These are phyloP conservation scores for Solanum raphanifolium DNA, from an alignment of 257 asterid species.

Conservation along the genomic window DNA sequence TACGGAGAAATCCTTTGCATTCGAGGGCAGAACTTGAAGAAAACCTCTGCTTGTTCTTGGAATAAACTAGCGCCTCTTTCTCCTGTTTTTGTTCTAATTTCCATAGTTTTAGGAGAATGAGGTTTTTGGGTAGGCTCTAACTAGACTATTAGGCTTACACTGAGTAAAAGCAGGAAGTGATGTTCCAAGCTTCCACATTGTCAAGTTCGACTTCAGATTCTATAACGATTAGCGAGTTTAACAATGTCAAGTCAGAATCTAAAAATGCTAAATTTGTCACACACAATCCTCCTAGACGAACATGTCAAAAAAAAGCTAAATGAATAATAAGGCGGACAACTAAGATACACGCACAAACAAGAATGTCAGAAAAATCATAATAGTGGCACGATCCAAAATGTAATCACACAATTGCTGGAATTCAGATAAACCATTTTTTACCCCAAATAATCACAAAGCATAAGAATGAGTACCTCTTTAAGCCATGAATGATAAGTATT, in stretches of 20 bases:
- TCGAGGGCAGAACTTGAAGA: too few relatives aligned
- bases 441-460: neutral
- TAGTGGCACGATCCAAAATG: neutral
- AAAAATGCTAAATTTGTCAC: neutral
- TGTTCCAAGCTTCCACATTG: conserved; percentile 90
- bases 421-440: neutral
- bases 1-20: too few relatives aligned
- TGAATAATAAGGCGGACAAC: neutral
- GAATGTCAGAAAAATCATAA: neutral
- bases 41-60: too few relatives aligned
- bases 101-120: too few relatives aligned
- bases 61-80: too few relatives aligned
- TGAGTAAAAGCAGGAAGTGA: too few relatives aligned
- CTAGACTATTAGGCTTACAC: too few relatives aligned
- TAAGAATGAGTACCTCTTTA: conserved; percentile 52
- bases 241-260: neutral
- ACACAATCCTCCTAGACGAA: neutral
- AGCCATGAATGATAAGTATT: conserved; percentile 92
- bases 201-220: conserved; percentile 93
- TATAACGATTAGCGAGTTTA: conserved; percentile 22
- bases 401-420: neutral
- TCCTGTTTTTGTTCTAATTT: too few relatives aligned
- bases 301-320: neutral
- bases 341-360: neutral
- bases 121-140: too few relatives aligned